These are phyloP conservation scores for Daucus carota DNA, from an alignment of 129 eudicot species.

Conservation along the genomic window DH1_v3.0 NC_030381.2:35961001-35961500, in stretches of 20 bases:
- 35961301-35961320: conserved; percentile 16
- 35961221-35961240: conserved; percentile 16
- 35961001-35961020: no score
- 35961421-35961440: conserved; percentile 37
- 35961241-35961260: conserved; percentile 16
- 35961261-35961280: conserved; percentile 5
- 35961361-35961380: conserved; percentile 46
- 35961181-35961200: conserved; percentile 40
- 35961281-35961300: background rate
- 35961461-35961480: conserved; percentile 61
- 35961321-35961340: conserved; percentile 36
- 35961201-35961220: conserved; percentile 22
- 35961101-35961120: no score
- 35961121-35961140: no score
- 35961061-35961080: no score
- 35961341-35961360: conserved; percentile 43
- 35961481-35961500: conserved; percentile 55
- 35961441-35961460: conserved; percentile 43
- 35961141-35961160: no score
- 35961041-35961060: no score
- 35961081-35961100: no score
- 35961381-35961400: conserved; percentile 40
- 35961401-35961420: conserved; percentile 41
- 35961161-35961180: conserved; percentile 9
- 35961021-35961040: no score